A percentile compares a stretch with the other conserved stretches of the same genome.
These are phyloP conservation scores for Gossypioides kirkii DNA, from an alignment of 345 rosid species.

Conservation along the genomic window DNA sequence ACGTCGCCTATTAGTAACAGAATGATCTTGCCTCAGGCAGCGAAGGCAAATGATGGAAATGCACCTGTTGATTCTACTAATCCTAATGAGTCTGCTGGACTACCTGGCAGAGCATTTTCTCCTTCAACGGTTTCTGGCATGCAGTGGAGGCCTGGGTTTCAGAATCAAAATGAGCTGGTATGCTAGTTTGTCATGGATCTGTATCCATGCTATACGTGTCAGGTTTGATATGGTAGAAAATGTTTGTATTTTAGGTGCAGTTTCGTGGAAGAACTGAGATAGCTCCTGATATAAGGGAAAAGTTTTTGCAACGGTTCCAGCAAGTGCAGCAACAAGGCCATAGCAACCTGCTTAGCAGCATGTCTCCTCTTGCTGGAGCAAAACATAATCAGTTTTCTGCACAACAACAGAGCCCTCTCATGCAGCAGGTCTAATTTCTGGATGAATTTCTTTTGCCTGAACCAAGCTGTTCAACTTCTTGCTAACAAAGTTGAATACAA, in stretches of 20 bases:
- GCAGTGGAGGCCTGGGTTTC: constrained; percentile 96
- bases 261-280: constrained; percentile 85
- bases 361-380: constrained; percentile 63
- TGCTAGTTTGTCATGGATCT: constrained; percentile 20
- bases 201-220: neutral
- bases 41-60: constrained; percentile 68
- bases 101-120: constrained; percentile 71
- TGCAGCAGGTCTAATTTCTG: constrained; percentile 58
- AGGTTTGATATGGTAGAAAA: neutral
- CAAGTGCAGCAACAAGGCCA: constrained; percentile 90
- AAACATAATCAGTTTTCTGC: constrained; percentile 85
- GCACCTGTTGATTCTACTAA: constrained; percentile 53
- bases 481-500: neutral
- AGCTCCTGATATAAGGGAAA: constrained; percentile 89
- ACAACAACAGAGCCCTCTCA: constrained; percentile 72
- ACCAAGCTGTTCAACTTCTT: constrained; percentile 1
- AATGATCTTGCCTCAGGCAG: constrained; percentile 70
- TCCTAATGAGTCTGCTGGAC: constrained; percentile 42
- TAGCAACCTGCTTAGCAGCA: constrained; percentile 61
- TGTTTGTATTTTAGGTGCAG: constrained; percentile 39
- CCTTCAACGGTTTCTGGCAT: constrained; percentile 68
- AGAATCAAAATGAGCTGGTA: constrained; percentile 81
- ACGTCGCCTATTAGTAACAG: constrained; percentile 67
- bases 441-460: neutral
- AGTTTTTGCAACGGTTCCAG: constrained; percentile 72